Conservation (phyloP, 768 basidiomycete species). For the Auricularia cornea region DNA sequence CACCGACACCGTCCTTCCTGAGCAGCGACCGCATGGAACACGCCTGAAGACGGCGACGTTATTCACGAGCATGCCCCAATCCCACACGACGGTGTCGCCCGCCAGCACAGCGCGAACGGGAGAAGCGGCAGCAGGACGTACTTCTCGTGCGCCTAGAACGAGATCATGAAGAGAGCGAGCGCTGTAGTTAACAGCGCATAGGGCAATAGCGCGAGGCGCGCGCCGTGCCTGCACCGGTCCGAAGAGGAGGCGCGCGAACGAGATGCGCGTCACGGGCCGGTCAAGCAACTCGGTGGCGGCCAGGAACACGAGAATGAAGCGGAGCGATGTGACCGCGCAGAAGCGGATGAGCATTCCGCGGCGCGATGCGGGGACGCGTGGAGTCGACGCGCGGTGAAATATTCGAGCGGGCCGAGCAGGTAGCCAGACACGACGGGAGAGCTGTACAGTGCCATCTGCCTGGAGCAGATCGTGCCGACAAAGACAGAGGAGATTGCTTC, state of each 20-base stretch:
- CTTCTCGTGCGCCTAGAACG: slow-evolving; percentile 96
- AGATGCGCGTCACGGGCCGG: slow-evolving; percentile 64
- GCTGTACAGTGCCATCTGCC: slow-evolving; percentile 95
- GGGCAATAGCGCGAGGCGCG: slow-evolving; percentile 60
- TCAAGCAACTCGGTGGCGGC: slow-evolving; percentile 44
- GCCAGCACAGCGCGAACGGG: slow-evolving; percentile 74
- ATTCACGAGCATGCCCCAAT: slow-evolving; percentile 66
- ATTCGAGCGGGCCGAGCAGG: slow-evolving; percentile 51
- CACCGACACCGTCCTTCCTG: slow-evolving; percentile 67
- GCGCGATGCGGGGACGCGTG: slow-evolving; percentile 13
- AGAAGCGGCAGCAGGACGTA: slow-evolving; percentile 79
- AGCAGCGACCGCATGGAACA: slow-evolving; percentile 80
- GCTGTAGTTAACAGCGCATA: slow-evolving; percentile 74
- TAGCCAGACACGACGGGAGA: slow-evolving; percentile 86
- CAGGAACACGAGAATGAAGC: slow-evolving; percentile 68
- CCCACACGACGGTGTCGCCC: slow-evolving; percentile 49
- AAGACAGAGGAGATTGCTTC: slow-evolving; percentile 70
- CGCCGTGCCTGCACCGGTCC: slow-evolving; percentile 32
- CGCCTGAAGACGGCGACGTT: slow-evolving; percentile 87
- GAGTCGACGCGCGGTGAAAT: too few relatives aligned
- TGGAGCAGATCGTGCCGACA: slow-evolving; percentile 81
- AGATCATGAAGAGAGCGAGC: slow-evolving; percentile 92
- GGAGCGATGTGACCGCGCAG: slow-evolving; percentile 47
- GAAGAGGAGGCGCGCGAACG: slow-evolving; percentile 82
- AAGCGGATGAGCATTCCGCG: slow-evolving; percentile 50